Evolutionary conservation across 768 basidiomycete species (phyloP), one percentile per base, ranked within the genome.

Genomic region (Agrocybe praecox): DNA sequence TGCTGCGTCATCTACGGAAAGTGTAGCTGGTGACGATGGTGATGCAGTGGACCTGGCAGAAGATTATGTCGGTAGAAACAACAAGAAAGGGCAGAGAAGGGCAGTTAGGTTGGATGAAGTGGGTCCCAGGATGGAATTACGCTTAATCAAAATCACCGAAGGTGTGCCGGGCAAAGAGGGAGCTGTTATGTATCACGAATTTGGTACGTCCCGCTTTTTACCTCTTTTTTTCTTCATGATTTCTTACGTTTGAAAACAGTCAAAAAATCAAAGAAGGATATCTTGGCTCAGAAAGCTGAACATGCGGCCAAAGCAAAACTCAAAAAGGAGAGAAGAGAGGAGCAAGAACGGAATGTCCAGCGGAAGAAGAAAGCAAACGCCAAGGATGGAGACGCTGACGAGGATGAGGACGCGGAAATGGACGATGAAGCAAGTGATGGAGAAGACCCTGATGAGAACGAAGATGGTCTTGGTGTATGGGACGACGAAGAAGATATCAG

Each of bases 61-160:
- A 57, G 94, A 98, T 69, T 98, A 98, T 68, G 91, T 97, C 44
- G 96, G 96, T 22, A 75, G 96, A 67, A 96, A 95, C 62, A 99
- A 98, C 70, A 90, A 87, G 70, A 92, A 88, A 69, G 96, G 94
- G 0, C 89, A 91, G 67, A 87, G 89, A 75, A 85, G 93, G 62
- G 96, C 97, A 6, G 93, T 99, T 11, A 81, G 88, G 62, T 76
- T 99, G 51, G 91, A 96, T 52, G 97, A 99, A 74, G 85, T 98
- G 44, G 97, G 97, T 1, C 97, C 97, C 40, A 80, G 97, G 67
- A 89, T 99, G 87, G 97, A 99, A 72, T 74, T 98, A 62, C 82
- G 84, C 60, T 74, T 99, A 63, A 85, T 98, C 63, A 99, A 99
- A 78, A 94, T 99, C 56, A 85, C 88, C 17, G 96, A 98, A 70